Evolutionary conservation across 192 early-diverging fungal species (phyloP), one percentile per base, ranked within the genome.

Genomic region (Backusella mclennaniae): DNA sequence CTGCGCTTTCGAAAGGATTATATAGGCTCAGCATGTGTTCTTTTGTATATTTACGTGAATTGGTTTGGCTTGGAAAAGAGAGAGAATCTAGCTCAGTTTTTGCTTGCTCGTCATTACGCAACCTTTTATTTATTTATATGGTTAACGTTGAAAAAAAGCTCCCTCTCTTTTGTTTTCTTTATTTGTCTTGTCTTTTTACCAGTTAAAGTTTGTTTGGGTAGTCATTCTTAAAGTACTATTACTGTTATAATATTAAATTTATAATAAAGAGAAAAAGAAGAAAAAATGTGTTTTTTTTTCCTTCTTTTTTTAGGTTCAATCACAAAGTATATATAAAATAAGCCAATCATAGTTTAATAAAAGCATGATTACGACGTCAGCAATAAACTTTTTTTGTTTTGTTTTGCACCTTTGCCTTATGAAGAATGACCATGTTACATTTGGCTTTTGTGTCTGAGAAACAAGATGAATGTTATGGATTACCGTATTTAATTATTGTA

Each of bases 21-120:
- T 89, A 93, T 36, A 94, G 80, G 35, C 86, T 88, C 4, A 94
- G 79, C 92, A 94, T 93, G 44, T 85, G 81, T 41, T 93, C 91
- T 71, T 90, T 91, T n/a, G 91, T 87, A 79, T 93, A 94, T 84
- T 88, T 89, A 78, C 86, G 90, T 12, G 90, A 82, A 46, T 86
- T 87, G 14, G 44, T 46, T 44, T 76, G 67, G 21, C 3, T 72
- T 2, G 38, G 44, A 33, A 44, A 44, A 52, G 41, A 46, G 26
- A 4, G 70, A 33, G 70, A n/a, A 46, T 31, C 39, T 46, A 49
- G 15, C 31, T 39, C 26, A 8, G 21, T 63, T 4, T 63, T 63
- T 63, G 21, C 26, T 63, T 23, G 56, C 4, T 63, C 26, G 9
- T 63, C 56, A 63, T 63, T 63, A 63, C 56, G 26, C 56, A 63